Percentiles rank a stretch among this genome's conserved stretches.
Evolutionary conservation across 352 stramenopile species (phyloP).

Genomic region (Pythium oligandrum): DNA sequence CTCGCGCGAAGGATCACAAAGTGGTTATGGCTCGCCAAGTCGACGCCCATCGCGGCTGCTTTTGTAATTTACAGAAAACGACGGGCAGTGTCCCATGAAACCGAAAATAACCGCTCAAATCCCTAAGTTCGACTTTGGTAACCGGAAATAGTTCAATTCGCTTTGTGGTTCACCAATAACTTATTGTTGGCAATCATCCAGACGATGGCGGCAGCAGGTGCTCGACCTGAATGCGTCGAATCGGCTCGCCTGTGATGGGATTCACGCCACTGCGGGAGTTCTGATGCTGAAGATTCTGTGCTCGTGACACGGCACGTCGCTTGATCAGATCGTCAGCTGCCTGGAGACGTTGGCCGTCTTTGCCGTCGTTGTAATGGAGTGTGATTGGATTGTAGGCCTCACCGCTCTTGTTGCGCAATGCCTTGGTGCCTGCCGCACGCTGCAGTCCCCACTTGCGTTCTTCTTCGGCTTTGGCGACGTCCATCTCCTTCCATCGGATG

Average conservation of each 20-base stretch:
- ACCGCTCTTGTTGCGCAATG: slow-evolving; percentile 80
- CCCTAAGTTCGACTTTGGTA: too few relatives aligned
- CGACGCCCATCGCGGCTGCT: too few relatives aligned
- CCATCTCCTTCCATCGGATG: slow-evolving; percentile 83
- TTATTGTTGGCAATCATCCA: too few relatives aligned
- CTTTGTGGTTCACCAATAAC: too few relatives aligned
- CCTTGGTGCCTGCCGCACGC: slow-evolving; percentile 69
- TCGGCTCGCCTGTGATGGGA: slow-evolving; percentile 75
- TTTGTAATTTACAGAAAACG: too few relatives aligned
- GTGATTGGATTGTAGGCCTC: slow-evolving; percentile 87
- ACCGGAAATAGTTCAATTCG: too few relatives aligned
- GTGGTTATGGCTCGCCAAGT: slow-evolving; percentile 8
- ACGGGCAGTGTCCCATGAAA: too few relatives aligned
- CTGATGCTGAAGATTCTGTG: slow-evolving; percentile 77
- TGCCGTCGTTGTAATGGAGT: slow-evolving; percentile 83
- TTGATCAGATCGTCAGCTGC: slow-evolving; percentile 66
- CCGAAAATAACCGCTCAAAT: too few relatives aligned
- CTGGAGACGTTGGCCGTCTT: slow-evolving; percentile 68
- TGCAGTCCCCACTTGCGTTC: slow-evolving; percentile 60
- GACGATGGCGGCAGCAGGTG: slow-evolving; percentile 42
- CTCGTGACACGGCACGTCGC: slow-evolving; percentile 65
- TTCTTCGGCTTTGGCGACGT: slow-evolving; percentile 51
- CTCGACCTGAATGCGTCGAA: slow-evolving; percentile 39
- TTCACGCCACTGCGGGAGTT: slow-evolving; percentile 81
- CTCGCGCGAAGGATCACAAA: slow-evolving; percentile 13